Conservation (phyloP, 352 stramenopile genomes). For the Blastocystis sp. region DNA sequence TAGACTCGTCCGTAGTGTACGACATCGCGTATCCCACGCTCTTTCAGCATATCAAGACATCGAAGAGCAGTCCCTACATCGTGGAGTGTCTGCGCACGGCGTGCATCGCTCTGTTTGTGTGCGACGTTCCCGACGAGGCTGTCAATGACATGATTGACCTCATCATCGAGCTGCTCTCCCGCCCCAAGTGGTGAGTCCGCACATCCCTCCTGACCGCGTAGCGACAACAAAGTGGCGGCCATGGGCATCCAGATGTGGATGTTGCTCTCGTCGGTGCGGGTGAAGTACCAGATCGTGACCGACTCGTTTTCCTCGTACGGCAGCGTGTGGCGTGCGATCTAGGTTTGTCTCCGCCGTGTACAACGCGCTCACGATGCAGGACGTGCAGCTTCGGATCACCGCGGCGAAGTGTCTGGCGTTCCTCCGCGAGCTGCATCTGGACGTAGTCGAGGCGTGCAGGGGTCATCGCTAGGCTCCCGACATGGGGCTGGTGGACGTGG, state of each 20-base stretch:
- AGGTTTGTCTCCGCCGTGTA: neutral
- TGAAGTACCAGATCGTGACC: slow-evolving; percentile 48
- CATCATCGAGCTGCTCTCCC: neutral
- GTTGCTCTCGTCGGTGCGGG: slow-evolving; percentile 40
- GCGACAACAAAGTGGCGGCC: slow-evolving; percentile 31
- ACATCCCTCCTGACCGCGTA: neutral
- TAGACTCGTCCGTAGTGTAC: slow-evolving; percentile 11
- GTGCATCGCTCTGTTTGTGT: slow-evolving; percentile 44
- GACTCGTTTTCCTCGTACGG: neutral
- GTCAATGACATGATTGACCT: slow-evolving; percentile 45
- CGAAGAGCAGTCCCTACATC: neutral
- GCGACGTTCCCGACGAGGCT: slow-evolving; percentile 55
- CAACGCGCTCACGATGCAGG: neutral
- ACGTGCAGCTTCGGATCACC: neutral
- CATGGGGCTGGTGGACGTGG: neutral
- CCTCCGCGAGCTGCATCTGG: neutral
- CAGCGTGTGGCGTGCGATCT: neutral
- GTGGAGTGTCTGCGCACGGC: neutral
- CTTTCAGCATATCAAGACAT: neutral
- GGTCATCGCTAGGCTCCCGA: neutral
- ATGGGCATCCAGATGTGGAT: slow-evolving; percentile 41
- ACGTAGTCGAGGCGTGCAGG: neutral
- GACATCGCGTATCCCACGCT: neutral
- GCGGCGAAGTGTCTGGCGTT: slow-evolving; percentile 35
- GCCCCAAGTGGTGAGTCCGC: neutral